Conservation (phyloP, 1,284 basidiomycete genomes). For the Cutaneotrichosporon mucoides region DNA sequence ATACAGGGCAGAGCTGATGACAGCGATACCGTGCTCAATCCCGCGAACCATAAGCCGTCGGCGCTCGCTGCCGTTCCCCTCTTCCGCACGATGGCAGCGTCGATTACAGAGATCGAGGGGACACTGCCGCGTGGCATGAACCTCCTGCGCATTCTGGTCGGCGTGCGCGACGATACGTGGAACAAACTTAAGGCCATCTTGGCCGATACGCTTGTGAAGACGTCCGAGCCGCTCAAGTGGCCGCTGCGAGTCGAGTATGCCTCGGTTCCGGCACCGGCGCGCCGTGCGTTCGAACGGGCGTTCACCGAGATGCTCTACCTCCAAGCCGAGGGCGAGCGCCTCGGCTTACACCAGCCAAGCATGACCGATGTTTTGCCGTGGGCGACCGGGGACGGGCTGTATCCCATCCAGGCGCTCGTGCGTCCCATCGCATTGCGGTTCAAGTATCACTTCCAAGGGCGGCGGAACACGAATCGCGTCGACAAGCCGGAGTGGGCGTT, state of each 20-base stretch:
- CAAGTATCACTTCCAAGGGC: conserved; percentile 91
- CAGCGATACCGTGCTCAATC: conserved; percentile 41
- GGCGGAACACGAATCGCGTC: conserved; percentile 78
- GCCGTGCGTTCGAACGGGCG: conserved; percentile 64
- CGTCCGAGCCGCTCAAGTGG: conserved; percentile 73
- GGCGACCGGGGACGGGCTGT: conserved; percentile 55
- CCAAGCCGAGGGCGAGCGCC: conserved; percentile 58
- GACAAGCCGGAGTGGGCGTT: conserved; percentile 99
- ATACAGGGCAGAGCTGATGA: conserved; percentile 14
- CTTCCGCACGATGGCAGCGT: conserved; percentile 61
- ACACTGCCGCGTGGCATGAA: conserved; percentile 51
- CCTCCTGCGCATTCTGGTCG: conserved; percentile 54
- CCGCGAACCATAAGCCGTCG: conserved; percentile 48
- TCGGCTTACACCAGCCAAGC: conserved; percentile 6
- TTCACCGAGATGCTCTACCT: conserved; percentile 71
- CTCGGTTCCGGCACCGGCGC: conserved; percentile 53
- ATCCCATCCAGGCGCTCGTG: conserved; percentile 76
- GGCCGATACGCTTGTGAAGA: conserved; percentile 58
- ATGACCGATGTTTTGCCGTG: conserved; percentile 7
- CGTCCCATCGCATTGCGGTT: conserved; percentile 81
- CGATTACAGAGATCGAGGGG: conserved; percentile 53
- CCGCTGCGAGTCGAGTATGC: conserved; percentile 66
- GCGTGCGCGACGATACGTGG: conserved; percentile 67
- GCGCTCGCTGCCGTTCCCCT: conserved; percentile 52
- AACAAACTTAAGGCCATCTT: conserved; percentile 62